Percentiles rank a stretch among this genome's conserved stretches.
phyloP scores from a whole-genome alignment of 352 stramenopile genomes.

The Thalassiosira exigua region DNA sequence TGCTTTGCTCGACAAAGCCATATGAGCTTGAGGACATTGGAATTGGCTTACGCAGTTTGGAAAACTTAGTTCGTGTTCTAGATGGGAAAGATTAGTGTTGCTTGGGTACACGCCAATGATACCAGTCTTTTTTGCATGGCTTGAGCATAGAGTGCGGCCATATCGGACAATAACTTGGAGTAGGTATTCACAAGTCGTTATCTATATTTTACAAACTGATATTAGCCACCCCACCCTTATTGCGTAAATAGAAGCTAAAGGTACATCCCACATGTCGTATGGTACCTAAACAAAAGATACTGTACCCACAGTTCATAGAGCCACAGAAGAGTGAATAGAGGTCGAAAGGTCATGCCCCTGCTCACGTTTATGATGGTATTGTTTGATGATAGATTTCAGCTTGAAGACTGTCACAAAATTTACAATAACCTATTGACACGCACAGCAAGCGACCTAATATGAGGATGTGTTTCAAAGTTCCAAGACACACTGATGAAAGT shows the following conservation, averaged over 20 bases:
- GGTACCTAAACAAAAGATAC: no score
- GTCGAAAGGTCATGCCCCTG: background rate
- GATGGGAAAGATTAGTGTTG: no score
- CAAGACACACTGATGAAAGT: background rate
- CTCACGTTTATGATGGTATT: conserved; percentile 22
- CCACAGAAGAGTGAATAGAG: conserved; percentile 9
- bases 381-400: conserved; percentile 34
- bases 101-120: no score
- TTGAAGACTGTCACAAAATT: conserved; percentile 25
- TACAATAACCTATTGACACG: background rate
- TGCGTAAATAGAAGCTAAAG: no score
- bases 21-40: conserved; percentile 12
- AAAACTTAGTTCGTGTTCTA: conserved; percentile 16
- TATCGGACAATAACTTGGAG: no score
- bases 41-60: conserved; percentile 39
- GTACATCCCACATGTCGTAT: no score
- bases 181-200: no score
- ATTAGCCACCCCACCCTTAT: no score
- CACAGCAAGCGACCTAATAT: background rate
- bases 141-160: no score
- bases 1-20: conserved; percentile 29
- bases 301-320: no score
- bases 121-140: no score
- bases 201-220: no score
- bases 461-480: background rate